Evolutionary conservation across 495 filamentous ascomycete genomes (phyloP).

Genomic region (Neurospora terricola): DNA sequence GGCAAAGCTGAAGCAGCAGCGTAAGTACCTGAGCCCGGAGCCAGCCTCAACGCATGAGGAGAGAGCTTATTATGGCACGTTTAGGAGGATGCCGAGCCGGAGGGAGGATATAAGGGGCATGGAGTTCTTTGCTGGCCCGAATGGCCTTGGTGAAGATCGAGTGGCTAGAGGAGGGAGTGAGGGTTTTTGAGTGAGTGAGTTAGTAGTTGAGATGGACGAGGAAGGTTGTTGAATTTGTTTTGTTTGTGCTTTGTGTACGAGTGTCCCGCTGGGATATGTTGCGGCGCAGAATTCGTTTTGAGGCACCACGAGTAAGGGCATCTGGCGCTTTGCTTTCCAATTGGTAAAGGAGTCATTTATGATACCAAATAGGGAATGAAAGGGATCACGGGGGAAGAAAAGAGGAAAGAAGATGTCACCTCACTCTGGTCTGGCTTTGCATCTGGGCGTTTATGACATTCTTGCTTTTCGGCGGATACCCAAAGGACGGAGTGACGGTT

Average conservation of each 20-base stretch:
- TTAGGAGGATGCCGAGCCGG: not conserved
- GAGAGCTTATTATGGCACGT: not conserved
- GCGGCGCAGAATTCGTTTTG: not conserved
- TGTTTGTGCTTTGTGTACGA: not conserved
- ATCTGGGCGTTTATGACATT: not conserved
- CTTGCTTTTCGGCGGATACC: not conserved
- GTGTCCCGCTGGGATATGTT: not conserved
- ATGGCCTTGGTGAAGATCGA: too few relatives aligned
- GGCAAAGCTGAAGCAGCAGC: constrained; percentile 53
- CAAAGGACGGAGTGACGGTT: not conserved
- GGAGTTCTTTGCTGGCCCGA: not conserved
- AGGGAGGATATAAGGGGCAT: not conserved
- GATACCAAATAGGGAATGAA: not conserved
- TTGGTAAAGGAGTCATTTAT: not conserved
- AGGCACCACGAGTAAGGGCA: not conserved
- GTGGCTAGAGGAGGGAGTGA: too few relatives aligned
- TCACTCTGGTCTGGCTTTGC: not conserved
- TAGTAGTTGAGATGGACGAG: not conserved
- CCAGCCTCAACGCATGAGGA: not conserved
- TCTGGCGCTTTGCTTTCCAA: not conserved
- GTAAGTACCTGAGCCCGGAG: not conserved
- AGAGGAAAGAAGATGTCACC: not conserved
- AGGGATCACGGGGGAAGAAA: not conserved
- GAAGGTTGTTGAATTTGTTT: not conserved
- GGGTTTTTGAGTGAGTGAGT: not conserved